Base-by-base conservation (phyloP, 2,329 filamentous ascomycete species). In the Aspergillus thermomutatus region DNA sequence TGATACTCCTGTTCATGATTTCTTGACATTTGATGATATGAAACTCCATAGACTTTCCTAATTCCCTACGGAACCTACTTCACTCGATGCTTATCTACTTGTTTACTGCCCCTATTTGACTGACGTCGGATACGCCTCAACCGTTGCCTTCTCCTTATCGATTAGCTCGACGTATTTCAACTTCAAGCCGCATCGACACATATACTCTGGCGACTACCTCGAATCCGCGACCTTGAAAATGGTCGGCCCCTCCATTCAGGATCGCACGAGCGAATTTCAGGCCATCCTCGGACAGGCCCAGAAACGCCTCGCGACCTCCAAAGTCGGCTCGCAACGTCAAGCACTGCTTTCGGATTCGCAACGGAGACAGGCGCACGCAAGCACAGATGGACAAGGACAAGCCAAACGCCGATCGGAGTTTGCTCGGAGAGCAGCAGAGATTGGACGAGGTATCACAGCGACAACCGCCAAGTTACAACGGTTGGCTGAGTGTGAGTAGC, bases 401-500 rank as follows among this genome's bases (percentile, higher is more conserved):
- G 69, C 71, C 58, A 74, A 70, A 56, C 80, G 78, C 62, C 84
- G 91, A 65, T 96, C 91, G 59, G 94, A 97, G 69, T 99, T 99
- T 77, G 94, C 94, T 67, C 86, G 92, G 66, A 88, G 88, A 72
- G 94, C 94, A 7, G 91, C 91, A 45, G 90, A 94, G 65, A 96
- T 99, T 69, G 94, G 93, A 53, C 84, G 91, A 66, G 92, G 92
- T 31, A 97, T 99, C 63, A 89, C 89, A 11, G 88, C 84, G 55
- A 97, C 94, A 7, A 97, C 96, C 87, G 92, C 87, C 55, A 99
- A 97, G 77, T 79, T 99, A 68, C 91, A 97, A 77, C 91, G 95
- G 74, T 79, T 99, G 63, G 93, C 92, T 59, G 90, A 96, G 74
- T 79, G 87, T 89, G 75, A 69, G 84, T 79, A 27, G 41, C 7